Evolutionary conservation across 1,139 yeast species (phyloP).

Genomic region (Hansenula sp.): DNA sequence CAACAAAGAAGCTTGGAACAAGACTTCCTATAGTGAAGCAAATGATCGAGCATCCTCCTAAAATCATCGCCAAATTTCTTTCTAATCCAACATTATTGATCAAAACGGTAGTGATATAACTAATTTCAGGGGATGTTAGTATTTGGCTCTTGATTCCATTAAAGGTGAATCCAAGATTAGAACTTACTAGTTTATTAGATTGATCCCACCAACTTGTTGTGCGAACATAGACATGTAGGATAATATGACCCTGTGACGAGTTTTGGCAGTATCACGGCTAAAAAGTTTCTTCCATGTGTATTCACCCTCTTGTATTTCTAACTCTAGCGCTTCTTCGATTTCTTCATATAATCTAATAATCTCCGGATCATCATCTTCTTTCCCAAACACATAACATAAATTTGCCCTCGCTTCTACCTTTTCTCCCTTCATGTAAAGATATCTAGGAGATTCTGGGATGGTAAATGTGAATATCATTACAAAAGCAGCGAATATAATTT

Average conservation of each 20-base stretch:
- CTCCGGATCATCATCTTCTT: conserved; percentile 33
- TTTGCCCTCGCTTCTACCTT: conserved; percentile 43
- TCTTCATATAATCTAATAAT: conserved; percentile 34
- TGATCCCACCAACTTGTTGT: conserved; percentile 57
- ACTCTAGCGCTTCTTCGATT: conserved; percentile 7
- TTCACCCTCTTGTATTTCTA: conserved; percentile 3
- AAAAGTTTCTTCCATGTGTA: conserved; percentile 38
- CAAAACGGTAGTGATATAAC: conserved; percentile 59
- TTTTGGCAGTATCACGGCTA: conserved; percentile 22
- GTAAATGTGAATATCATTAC: conserved; percentile 27
- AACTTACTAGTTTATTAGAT: conserved; percentile 52
- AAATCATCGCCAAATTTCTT: conserved; percentile 49
- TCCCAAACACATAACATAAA: conserved; percentile 24
- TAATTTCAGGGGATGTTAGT: too few relatives aligned
- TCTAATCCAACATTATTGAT: conserved; percentile 48
- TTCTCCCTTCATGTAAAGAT: conserved; percentile 54
- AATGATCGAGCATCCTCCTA: conserved; percentile 65
- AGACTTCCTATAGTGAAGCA: conserved; percentile 59
- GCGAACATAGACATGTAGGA: conserved; percentile 64
- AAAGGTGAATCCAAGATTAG: too few relatives aligned
- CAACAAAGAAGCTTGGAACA: conserved; percentile 59
- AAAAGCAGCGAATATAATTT: conserved; percentile 36
- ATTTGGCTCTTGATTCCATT: background rate
- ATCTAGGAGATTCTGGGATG: conserved; percentile 76
- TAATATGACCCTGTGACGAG: conserved; percentile 36